Evolutionary conservation across 352 stramenopile species (phyloP), one percentile per base, ranked within the genome.

Genomic region (Globisporangium iwayamae): DNA sequence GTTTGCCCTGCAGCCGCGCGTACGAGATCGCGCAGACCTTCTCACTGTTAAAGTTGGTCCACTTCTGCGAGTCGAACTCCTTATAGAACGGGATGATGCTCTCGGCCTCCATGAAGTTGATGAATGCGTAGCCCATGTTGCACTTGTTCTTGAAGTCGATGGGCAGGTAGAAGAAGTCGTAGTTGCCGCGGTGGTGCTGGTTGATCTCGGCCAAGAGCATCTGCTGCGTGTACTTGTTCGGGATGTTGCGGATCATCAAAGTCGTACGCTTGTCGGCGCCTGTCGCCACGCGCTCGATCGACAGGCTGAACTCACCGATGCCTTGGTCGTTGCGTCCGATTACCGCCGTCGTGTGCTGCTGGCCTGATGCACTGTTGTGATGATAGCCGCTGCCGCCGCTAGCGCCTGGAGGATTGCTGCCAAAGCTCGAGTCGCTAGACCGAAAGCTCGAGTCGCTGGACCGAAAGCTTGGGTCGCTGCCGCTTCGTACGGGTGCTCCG

Each of bases 61-160:
- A 99, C 52, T 89, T 89, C 58, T 94, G 84, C 43, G 72, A 73
- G 57, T 96, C 81, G 63, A 96, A 96, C 60, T 93, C 81, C 32
- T 87, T 70, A 70, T 93, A 88, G 53, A 96, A 96, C 43, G 76
- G 66, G 34, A 92, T 73, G 50, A 95, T 96, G 61, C 65, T 73
- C 13, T 67, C 72, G 10, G 84, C 69, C 32, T 98, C 84, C 50
- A 99, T 96, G 79, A 99, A 99, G 81, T 99, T 99, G 68, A 99
- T 98, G 79, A 99, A 99, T 20, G 97, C 97, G 76, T 99, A 99
- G 20, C 98, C 98, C 82, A 99, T 96, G 82, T 99, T 99, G 83
- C 97, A 99, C 75, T 98, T 98, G 79, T 99, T 99, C 87, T 99
- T 99, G 79, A 99, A 99, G 80, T 99, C 98, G 67, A 99, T 99